Evolutionary conservation across 768 basidiomycete species (phyloP), one percentile per base, ranked within the genome.

Genomic region (Boletus subparvulus): DNA sequence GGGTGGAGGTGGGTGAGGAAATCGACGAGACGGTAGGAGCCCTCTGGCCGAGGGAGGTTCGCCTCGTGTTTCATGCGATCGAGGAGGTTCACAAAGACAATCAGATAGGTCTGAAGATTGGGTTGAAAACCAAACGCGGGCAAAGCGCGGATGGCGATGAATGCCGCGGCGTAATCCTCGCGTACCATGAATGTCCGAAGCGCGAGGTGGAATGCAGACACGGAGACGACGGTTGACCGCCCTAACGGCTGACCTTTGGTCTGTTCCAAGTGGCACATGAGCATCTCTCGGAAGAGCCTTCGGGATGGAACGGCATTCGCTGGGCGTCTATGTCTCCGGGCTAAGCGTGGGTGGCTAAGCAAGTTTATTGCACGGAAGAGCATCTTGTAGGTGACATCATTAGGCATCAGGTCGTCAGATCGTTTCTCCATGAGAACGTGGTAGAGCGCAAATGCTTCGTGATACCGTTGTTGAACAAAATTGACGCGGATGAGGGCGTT

Each of bases 161-260:
- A 74, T 1, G 80, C 81, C 1, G 73, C 83, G 12, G 78, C 66
- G 55, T 81, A 84, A 66, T 84, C 84, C 3, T 69, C 68, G 11
- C 67, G 61, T 0, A 64, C 65, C 52, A 84, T 65, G 59, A 82
- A 80, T 0, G 75, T 69, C n/a, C 75, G 75, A 6, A 85, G 69
- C 1, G 76, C 74, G 28, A 74, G 61, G 59, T 77, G 77, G 37
- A 83, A 63, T 2, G 79, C 66, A 33, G 68, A 73, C 0, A 70
- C 67, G 17, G 66, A 71, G 14, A 75, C 45, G 9, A 70, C 51
- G 9, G 73, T 64, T 0, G 70, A 70, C 17, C 46, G 62, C 9
- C 53, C 67, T 16, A 60, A 58, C 16, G 60, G 59, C 11, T 8
- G 19, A 13, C 57, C 61, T 3, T 53, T 16, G 2, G 71, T 67